These are phyloP conservation scores for Cunninghamia lanceolata DNA, from an alignment of 75 land plant species.

Conservation along the genomic window DNA sequence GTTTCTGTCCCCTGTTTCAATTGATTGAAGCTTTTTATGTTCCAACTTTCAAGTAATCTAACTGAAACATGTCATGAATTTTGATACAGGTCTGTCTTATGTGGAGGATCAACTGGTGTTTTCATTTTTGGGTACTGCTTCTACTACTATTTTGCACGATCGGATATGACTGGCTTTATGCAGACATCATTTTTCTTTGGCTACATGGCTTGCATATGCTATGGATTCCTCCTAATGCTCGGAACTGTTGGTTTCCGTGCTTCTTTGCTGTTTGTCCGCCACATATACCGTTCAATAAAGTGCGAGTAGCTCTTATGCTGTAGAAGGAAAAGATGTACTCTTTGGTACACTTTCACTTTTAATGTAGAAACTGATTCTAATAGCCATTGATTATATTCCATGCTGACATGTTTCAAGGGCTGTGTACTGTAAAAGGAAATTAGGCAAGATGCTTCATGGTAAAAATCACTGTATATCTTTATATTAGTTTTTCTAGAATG, in stretches of 20 bases:
- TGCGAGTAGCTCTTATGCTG: constrained; percentile 40
- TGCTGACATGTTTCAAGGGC: neutral
- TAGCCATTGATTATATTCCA: neutral
- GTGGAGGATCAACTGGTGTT: constrained; percentile 78
- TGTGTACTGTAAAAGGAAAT: neutral
- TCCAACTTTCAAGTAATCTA: neutral
- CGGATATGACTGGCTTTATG: constrained; percentile 73
- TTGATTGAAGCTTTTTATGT: neutral
- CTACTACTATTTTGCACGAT: constrained; percentile 57
- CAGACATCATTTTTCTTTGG: constrained; percentile 75
- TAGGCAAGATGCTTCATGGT: neutral
- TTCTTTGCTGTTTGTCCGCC: constrained; percentile 68
- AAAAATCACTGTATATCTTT: neutral
- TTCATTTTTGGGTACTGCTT: constrained; percentile 72
- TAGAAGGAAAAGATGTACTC: neutral
- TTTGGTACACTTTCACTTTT: neutral
- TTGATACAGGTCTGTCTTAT: constrained; percentile 54
- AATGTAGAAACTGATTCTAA: constrained; percentile 10
- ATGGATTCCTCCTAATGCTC: constrained; percentile 74
- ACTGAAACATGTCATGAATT: neutral
- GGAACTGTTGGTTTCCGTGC: constrained; percentile 67
- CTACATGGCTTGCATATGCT: constrained; percentile 79
- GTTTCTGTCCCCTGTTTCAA: neutral
- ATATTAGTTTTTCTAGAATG: neutral
- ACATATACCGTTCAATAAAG: constrained; percentile 62